Evolutionary conservation across 495 filamentous ascomycete species (phyloP).

Genomic region (Penicillium argentinense): DNA sequence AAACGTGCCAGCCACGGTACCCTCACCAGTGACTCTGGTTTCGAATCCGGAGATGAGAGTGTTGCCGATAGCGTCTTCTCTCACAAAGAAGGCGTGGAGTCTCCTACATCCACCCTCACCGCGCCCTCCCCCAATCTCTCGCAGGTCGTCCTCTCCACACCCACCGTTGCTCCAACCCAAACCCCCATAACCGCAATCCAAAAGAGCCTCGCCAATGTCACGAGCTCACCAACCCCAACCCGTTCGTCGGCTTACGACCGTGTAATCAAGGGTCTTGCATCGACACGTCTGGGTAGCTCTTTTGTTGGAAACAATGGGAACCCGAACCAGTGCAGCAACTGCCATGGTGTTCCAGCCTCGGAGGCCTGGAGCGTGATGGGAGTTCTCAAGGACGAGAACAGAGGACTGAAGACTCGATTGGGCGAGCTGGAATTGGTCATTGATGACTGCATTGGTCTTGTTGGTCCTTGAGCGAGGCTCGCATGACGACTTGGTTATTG

Average conservation of each 20-base stretch:
- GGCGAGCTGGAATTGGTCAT: slow-evolving; percentile 66
- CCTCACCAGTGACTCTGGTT: slow-evolving; percentile 51
- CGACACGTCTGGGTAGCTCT: slow-evolving; percentile 36
- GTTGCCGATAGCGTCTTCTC: slow-evolving; percentile 64
- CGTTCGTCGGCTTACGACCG: slow-evolving; percentile 42
- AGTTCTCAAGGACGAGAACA: slow-evolving; percentile 71
- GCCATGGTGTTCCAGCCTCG: slow-evolving; percentile 59
- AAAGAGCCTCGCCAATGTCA: slow-evolving; percentile 23
- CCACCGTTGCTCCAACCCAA: slow-evolving; percentile 21
- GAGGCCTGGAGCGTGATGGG: slow-evolving; percentile 72
- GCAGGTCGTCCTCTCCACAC: slow-evolving; percentile 34
- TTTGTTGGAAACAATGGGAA: slow-evolving; percentile 24
- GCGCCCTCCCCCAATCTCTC: slow-evolving; percentile 41
- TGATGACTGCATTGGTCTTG: slow-evolving; percentile 68
- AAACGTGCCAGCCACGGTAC: slow-evolving; percentile 56
- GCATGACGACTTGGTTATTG: neutral
- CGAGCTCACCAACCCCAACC: slow-evolving; percentile 18
- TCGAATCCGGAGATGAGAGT: slow-evolving; percentile 57
- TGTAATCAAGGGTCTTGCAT: slow-evolving; percentile 41
- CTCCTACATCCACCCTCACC: slow-evolving; percentile 49
- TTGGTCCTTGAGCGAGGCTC: slow-evolving; percentile 39
- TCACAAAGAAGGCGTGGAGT: slow-evolving; percentile 51
- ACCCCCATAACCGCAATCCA: slow-evolving; percentile 19
- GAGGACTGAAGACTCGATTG: slow-evolving; percentile 64
- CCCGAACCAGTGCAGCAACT: slow-evolving; percentile 54